Evolutionary conservation across 257 asterid species (phyloP).

Genomic region (Lithospermum erythrorhizon): DNA sequence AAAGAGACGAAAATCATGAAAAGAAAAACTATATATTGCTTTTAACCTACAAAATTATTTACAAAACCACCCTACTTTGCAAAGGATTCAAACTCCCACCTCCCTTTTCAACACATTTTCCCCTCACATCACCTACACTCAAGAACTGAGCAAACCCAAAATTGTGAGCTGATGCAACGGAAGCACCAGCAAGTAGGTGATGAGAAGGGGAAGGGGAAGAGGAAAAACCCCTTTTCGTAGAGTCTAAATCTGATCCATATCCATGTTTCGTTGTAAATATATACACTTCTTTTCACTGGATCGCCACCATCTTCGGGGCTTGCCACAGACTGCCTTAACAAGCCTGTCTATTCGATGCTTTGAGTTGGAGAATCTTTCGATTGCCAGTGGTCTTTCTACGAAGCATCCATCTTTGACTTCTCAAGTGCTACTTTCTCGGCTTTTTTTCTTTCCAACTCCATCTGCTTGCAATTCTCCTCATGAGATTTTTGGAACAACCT

Average conservation of each 20-base stretch:
- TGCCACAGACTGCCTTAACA: neutral
- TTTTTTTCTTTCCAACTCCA: constrained; percentile 71
- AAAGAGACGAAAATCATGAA: too few species aligned
- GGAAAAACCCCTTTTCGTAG: neutral
- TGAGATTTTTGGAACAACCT: constrained; percentile 74
- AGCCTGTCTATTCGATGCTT: neutral
- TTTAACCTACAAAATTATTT: neutral
- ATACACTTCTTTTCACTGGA: neutral
- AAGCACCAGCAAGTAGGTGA: neutral
- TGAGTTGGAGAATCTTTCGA: constrained; percentile 22
- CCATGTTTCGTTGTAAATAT: neutral
- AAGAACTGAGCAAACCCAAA: neutral
- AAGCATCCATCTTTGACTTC: constrained; percentile 31
- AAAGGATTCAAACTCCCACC: neutral
- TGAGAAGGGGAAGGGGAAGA: neutral
- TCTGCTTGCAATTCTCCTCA: constrained; percentile 80
- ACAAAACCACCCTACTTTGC: neutral
- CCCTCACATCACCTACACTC: neutral
- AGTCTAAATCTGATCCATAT: neutral
- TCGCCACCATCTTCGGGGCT: neutral
- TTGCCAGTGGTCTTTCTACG: constrained; percentile 28
- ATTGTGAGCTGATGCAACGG: neutral
- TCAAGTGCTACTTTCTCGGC: constrained; percentile 69
- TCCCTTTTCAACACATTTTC: neutral
- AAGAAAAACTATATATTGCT: neutral